Evolutionary conservation across 768 basidiomycete genomes (phyloP).

Genomic region (Psilocybe subaeruginosa): DNA sequence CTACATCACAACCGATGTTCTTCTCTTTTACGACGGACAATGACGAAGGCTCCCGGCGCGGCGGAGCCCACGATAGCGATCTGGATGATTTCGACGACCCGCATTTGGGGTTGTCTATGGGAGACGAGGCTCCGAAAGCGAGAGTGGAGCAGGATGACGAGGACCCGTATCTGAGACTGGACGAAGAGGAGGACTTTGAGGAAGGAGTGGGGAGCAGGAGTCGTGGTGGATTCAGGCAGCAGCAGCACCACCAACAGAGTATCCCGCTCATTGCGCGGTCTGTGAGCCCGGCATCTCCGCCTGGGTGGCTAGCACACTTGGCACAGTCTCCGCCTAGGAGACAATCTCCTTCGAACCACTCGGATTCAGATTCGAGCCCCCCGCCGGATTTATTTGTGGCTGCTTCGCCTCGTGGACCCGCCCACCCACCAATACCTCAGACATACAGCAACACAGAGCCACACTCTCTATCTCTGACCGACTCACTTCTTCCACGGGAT

Average conservation of each 20-base stretch:
- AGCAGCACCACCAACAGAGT: constrained; percentile 36
- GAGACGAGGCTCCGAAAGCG: constrained; percentile 24
- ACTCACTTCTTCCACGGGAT: constrained; percentile 78
- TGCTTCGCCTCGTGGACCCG: constrained; percentile 28
- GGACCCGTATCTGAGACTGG: constrained; percentile 78
- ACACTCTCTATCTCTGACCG: constrained; percentile 70
- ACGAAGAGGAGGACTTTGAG: constrained; percentile 53
- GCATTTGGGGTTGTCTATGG: constrained; percentile 53
- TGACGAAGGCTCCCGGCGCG: constrained; percentile 48
- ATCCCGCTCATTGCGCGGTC: constrained; percentile 41
- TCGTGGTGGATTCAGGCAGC: constrained; percentile 26
- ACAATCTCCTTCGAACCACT: constrained; percentile 34
- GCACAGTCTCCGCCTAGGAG: constrained; percentile 59
- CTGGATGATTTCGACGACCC: constrained; percentile 81
- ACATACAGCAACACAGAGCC: constrained; percentile 38
- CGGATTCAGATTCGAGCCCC: constrained; percentile 45
- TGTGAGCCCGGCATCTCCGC: constrained; percentile 41
- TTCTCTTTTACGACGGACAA: constrained; percentile 86
- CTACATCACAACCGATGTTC: constrained; percentile 80
- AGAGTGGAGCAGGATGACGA: constrained; percentile 54
- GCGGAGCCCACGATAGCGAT: constrained; percentile 48
- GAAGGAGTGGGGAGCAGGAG: constrained; percentile 29
- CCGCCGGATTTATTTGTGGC: constrained; percentile 46
- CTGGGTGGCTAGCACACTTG: constrained; percentile 77
- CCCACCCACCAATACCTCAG: constrained; percentile 33